Evolutionary conservation across 2,329 filamentous ascomycete species (phyloP), one percentile per base, ranked within the genome.

Genomic region (Epichloe elymi): DNA sequence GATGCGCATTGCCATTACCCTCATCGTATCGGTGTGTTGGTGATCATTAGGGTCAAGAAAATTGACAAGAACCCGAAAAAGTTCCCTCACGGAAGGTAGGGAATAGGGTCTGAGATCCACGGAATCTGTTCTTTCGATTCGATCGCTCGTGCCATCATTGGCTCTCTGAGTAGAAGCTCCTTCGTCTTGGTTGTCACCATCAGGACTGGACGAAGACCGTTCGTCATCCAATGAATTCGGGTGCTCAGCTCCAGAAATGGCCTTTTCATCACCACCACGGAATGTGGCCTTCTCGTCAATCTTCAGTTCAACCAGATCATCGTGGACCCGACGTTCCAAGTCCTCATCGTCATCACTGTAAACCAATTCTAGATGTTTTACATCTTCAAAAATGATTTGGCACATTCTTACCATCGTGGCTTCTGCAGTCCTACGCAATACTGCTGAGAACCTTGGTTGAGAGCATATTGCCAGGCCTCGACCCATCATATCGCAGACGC

Each of bases 401-500:
- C 93, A 97, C 93, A 98, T 98, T 58, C 88, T 88, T 44, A 97
- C 88, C 90, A 98, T 96, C 50, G 89, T 85, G 62, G 95, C 93
- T 68, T 98, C 93, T 2, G 93, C 93, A 19, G 90, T 95, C 56
- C 90, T 79, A 56, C 91, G 82, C 50, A 98, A 72, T 4, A 97
- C 82, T 60, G 96, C 90, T 10, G 90, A 96, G 54, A 97, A 82
- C 51, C 91, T 82, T 51, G 87, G 81, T 63, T 97, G 90, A 56
- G 91, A 98, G 72, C 93, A 98, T 74, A 98, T 97, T 63, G 89
- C 95, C 57, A 98, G 70, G 1, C 91, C 93, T 2, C 89, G 91
- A 65, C 95, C 93, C 91, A 98, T 97, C 89, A 98, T 97, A 65
- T 96, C 89, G 65, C 94, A 98, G 11, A 98, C 89, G 63, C 91